These are phyloP conservation scores for Phytomonas serpens DNA, from an alignment of 208 protist genomes.

Conservation along the genomic window DNA sequence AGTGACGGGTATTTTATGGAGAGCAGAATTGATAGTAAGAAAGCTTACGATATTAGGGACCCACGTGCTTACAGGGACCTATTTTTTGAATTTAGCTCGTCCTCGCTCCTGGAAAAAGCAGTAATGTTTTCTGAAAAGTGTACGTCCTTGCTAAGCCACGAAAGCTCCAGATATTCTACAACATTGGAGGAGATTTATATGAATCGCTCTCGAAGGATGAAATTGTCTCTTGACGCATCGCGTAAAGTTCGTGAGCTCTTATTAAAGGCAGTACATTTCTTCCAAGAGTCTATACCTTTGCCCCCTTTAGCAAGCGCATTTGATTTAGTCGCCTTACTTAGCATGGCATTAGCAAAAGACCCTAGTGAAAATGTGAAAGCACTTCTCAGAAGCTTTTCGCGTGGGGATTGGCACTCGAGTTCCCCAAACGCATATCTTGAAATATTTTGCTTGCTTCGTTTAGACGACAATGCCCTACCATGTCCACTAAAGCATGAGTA, in stretches of 20 bases:
- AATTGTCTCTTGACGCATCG: constrained; percentile 3
- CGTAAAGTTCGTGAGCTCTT: constrained; percentile 7
- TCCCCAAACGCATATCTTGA: constrained; percentile 43
- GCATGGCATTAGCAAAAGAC: background rate
- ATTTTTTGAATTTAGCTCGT: background rate
- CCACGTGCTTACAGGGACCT: background rate
- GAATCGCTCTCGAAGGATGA: background rate
- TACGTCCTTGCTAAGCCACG: background rate
- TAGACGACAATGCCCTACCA: background rate
- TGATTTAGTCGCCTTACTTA: constrained; percentile 1
- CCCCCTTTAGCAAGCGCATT: constrained; percentile 8
- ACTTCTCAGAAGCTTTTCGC: constrained; percentile 32
- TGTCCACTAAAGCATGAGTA: constrained; percentile 15
- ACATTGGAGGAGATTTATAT: constrained; percentile 2
- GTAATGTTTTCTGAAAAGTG: constrained; percentile 4
- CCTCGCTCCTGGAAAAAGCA: background rate
- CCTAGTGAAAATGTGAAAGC: constrained; percentile 10
- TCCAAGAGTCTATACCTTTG: background rate
- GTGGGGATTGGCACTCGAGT: constrained; percentile 30
- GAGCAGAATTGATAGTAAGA: background rate
- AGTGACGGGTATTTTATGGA: background rate
- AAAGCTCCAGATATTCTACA: constrained; percentile 4
- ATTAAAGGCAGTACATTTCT: background rate
- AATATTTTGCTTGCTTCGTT: constrained; percentile 35
- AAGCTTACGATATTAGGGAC: background rate